Evolutionary conservation across 73 alveolate species (phyloP), one percentile per base, ranked within the genome.

Genomic region (Stentor roeselii): DNA sequence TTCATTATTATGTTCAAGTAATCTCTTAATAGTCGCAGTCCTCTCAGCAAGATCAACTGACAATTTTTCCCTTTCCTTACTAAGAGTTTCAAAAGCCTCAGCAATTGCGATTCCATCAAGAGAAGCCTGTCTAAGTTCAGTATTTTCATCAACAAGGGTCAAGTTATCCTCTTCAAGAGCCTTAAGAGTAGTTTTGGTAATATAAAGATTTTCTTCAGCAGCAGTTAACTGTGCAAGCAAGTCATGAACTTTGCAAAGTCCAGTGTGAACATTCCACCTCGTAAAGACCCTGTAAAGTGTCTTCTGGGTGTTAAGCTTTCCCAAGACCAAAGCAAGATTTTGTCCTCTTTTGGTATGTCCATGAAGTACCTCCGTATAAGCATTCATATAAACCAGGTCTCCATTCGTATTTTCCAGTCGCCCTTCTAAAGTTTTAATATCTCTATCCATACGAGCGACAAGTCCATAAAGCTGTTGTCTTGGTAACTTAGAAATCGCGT

Each of bases 71-170:
- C 96, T 37, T 78, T 90, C 93, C 60, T 67, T 88, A 0, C 93
- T 88, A 39, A 90, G 82, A 32, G 90, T 92, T 60, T 90, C 90
- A 39, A 90, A 92, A 30, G 96, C 96, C 60, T 86, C 90, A 3
- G 96, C 96, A 3, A 90, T 90, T 74, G 90, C 96, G 39, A 90
- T 84, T 15, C 96, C 96, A 61, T 90, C 96, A 3, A 90, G 60
- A 14, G 96, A 88, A 0, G 96, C 96, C 60, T 87, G 89, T 34
- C 96, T 37, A 40, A 90, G 85, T 77, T 90, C 96, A 58, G 84
- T 91, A 84, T 90, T 90, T 75, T 90, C 93, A 3, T 60, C 75
- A 3, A 87, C 39, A 2, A 90, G 74, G 34, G 59, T 67, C 61
- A 41, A 84, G 75, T 90, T 87, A 27, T 67, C 90, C 2, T 77